A percentile compares a stretch with the other conserved stretches of the same genome.
Conservation (phyloP, 2,329 filamentous ascomycete species). For the Colletotrichum sp. region DNA sequence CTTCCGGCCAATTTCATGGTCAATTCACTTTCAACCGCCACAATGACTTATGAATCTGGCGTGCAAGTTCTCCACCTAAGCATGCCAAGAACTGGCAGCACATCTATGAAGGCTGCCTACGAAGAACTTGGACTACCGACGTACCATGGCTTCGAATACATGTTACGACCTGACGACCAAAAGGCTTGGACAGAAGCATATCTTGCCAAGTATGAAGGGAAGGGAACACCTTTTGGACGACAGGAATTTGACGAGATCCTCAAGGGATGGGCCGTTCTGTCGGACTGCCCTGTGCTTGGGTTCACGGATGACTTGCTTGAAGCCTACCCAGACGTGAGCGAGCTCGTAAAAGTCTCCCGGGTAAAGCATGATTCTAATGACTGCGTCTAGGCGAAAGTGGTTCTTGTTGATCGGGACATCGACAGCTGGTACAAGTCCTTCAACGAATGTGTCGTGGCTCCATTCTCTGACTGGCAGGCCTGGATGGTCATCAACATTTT, state of each 20-base stretch:
- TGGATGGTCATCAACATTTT: background rate
- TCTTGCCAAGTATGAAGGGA: constrained; percentile 19
- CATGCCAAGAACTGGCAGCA: background rate
- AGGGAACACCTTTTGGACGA: constrained; percentile 18
- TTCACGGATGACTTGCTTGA: constrained; percentile 43
- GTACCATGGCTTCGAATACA: background rate
- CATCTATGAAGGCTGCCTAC: background rate
- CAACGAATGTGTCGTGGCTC: background rate
- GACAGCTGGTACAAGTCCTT: constrained; percentile 28
- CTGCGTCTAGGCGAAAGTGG: constrained; percentile 36
- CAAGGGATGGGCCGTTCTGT: constrained; percentile 32
- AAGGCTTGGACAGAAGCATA: constrained; percentile 22
- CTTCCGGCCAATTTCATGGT: background rate
- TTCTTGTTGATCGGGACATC: constrained; percentile 34
- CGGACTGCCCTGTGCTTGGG: constrained; percentile 41
- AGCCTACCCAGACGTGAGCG: constrained; percentile 40
- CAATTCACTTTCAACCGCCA: too few relatives aligned
- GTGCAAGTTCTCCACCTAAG: background rate
- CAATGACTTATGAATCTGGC: background rate
- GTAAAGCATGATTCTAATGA: background rate
- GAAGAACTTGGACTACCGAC: background rate
- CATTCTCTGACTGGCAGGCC: background rate
- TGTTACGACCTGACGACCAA: background rate
- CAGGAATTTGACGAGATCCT: constrained; percentile 23
- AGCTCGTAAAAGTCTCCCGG: background rate